Conservation (phyloP, 2,329 filamentous ascomycete genomes). For the Pseudogymnoascus sp. region DNA sequence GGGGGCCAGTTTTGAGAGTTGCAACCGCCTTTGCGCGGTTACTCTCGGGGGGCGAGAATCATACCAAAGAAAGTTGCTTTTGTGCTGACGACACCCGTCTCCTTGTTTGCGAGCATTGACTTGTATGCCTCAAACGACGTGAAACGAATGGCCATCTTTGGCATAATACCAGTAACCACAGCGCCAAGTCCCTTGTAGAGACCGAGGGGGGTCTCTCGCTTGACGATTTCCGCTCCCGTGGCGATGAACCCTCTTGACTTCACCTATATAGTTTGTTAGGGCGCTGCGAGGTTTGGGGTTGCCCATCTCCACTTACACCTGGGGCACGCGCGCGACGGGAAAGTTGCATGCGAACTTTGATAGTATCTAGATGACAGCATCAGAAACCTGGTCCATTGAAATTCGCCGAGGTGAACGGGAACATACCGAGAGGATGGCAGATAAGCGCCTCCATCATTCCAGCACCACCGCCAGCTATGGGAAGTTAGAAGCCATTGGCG, state of each 20-base stretch:
- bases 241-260: slow-evolving; percentile 80
- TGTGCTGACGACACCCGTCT: slow-evolving; percentile 60
- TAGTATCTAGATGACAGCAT: slow-evolving; percentile 57
- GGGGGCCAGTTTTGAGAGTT: slow-evolving; percentile 21
- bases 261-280: slow-evolving; percentile 30
- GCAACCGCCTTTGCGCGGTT: neutral
- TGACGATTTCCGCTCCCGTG: slow-evolving; percentile 80
- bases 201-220: slow-evolving; percentile 81
- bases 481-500: slow-evolving; percentile 8
- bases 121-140: slow-evolving; percentile 97
- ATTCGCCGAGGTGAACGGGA: slow-evolving; percentile 18
- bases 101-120: slow-evolving; percentile 62
- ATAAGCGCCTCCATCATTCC: slow-evolving; percentile 99
- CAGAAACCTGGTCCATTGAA: slow-evolving; percentile 3
- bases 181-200: slow-evolving; percentile 98
- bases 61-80: slow-evolving; percentile 63
- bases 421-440: slow-evolving; percentile 83
- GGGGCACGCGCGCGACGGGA: slow-evolving; percentile 76
- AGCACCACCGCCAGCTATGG: slow-evolving; percentile 80
- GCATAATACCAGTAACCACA: slow-evolving; percentile 90
- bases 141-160: slow-evolving; percentile 99
- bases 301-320: slow-evolving; percentile 46
- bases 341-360: slow-evolving; percentile 99
- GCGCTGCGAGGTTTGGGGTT: neutral
- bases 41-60: slow-evolving; percentile 21